Evolutionary conservation across 139 green algal species (phyloP).

Genomic region (Coelastrella sp.): DNA sequence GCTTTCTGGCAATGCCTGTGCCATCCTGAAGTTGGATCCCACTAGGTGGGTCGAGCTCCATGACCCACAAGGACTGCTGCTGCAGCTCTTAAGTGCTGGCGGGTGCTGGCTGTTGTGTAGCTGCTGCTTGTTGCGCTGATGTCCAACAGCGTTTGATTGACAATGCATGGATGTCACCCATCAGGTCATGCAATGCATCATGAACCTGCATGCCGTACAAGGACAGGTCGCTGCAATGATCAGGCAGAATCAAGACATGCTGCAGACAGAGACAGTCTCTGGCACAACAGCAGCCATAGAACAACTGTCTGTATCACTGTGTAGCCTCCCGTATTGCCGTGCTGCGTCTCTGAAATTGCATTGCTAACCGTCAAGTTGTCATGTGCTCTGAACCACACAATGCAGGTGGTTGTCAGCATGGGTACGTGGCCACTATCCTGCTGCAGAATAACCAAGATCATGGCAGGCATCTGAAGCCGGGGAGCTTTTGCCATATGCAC

Average conservation of each 20-base stretch:
- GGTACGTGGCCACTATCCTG: too few relatives aligned
- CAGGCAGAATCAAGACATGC: background rate
- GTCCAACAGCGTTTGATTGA: conserved; percentile 75
- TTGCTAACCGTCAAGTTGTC: too few relatives aligned
- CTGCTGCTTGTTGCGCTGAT: conserved; percentile 52
- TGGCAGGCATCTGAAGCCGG: background rate
- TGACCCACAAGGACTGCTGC: background rate
- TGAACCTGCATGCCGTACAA: conserved; percentile 66
- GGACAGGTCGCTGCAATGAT: background rate
- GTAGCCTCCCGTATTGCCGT: too few relatives aligned
- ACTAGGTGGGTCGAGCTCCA: too few relatives aligned
- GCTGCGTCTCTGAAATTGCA: too few relatives aligned
- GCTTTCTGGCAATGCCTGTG: too few relatives aligned
- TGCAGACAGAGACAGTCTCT: background rate
- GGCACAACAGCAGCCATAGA: too few relatives aligned
- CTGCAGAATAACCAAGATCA: background rate
- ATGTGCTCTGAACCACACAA: too few relatives aligned
- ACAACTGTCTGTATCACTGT: too few relatives aligned
- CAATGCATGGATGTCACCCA: conserved; percentile 81
- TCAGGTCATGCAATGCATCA: conserved; percentile 69
- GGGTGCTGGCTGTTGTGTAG: conserved; percentile 30
- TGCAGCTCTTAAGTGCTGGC: background rate
- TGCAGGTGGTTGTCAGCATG: too few relatives aligned
- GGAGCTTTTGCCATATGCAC: background rate
- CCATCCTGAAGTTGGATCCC: too few relatives aligned